Percentiles rank a stretch among this genome's conserved stretches.
phyloP scores from a whole-genome alignment of 208 protist species.

The Leishmania braziliensis region DNA sequence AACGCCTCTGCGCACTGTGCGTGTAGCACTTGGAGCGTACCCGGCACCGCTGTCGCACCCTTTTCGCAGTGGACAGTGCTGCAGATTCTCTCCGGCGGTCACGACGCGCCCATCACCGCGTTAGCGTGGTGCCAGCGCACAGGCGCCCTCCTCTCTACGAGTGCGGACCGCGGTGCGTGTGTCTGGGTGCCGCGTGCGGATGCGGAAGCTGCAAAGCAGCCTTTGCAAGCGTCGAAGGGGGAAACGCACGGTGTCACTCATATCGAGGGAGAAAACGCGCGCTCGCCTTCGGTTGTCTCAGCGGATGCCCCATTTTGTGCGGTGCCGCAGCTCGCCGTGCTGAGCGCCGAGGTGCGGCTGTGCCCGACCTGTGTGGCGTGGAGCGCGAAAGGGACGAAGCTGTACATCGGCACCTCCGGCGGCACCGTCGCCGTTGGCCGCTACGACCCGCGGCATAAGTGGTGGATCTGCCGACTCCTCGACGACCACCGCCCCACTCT shows the following conservation, averaged over 20 bases:
- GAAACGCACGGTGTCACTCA: background rate
- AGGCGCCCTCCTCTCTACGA: slow-evolving; percentile 21
- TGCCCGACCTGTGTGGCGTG: slow-evolving; percentile 47
- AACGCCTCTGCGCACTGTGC: background rate
- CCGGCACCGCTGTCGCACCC: background rate
- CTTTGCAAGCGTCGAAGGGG: background rate
- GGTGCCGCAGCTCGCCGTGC: slow-evolving; percentile 36
- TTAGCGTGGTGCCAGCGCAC: slow-evolving; percentile 19
- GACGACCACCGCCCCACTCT: background rate
- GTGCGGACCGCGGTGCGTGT: slow-evolving; percentile 21
- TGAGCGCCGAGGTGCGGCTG: slow-evolving; percentile 44
- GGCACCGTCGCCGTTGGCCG: slow-evolving; percentile 59
- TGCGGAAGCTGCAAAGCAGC: background rate
- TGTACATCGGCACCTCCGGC: slow-evolving; percentile 56
- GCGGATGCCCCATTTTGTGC: background rate
- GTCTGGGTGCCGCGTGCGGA: slow-evolving; percentile 11
- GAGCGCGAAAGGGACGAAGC: slow-evolving; percentile 48
- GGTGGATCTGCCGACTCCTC: slow-evolving; percentile 64
- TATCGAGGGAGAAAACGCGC: background rate
- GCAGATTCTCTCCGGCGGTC: slow-evolving; percentile 14
- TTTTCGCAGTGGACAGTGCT: slow-evolving; percentile 10
- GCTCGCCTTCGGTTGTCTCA: background rate
- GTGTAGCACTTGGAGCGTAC: background rate
- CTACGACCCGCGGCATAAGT: slow-evolving; percentile 48
- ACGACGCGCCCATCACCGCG: slow-evolving; percentile 24